Conservation (phyloP, 169 alveolate genomes). For the Plasmodium coatneyi region DNA sequence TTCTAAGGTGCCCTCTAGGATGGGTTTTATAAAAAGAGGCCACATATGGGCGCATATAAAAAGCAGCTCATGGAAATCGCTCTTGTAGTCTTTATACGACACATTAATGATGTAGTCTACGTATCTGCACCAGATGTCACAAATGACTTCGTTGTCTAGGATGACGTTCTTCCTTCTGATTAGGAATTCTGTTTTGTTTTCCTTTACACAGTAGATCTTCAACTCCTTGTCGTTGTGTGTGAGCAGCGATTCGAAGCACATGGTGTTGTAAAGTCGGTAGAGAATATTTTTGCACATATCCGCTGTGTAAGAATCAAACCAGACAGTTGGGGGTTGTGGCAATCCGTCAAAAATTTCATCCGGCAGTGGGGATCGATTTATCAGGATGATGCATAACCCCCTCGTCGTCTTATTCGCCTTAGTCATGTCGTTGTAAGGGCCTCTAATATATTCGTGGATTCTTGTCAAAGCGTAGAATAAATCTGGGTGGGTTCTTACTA, state of each 20-base stretch:
- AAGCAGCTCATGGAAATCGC: constrained; percentile 70
- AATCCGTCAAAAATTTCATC: constrained; percentile 74
- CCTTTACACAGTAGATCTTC: constrained; percentile 29
- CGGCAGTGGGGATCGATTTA: constrained; percentile 73
- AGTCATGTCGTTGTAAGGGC: constrained; percentile 71
- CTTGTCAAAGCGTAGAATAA: constrained; percentile 73
- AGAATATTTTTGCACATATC: constrained; percentile 74
- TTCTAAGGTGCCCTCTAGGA: constrained; percentile 67
- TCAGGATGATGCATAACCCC: constrained; percentile 61
- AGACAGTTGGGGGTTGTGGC: constrained; percentile 76
- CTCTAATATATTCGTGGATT: constrained; percentile 74
- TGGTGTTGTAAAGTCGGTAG: constrained; percentile 37
- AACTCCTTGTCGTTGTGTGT: constrained; percentile 67
- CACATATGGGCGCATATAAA: constrained; percentile 74
- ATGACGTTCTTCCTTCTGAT: constrained; percentile 51
- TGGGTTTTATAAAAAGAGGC: constrained; percentile 72
- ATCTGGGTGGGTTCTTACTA: constrained; percentile 75
- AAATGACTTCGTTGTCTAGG: constrained; percentile 66
- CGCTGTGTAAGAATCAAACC: constrained; percentile 74
- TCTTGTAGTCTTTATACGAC: constrained; percentile 70
- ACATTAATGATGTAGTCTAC: constrained; percentile 71
- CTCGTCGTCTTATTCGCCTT: constrained; percentile 70
- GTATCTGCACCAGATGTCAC: constrained; percentile 75
- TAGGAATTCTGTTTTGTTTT: constrained; percentile 53
- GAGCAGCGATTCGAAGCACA: constrained; percentile 70